Base-by-base conservation (phyloP, 495 filamentous ascomycete species). In the Podospora comata region DNA sequence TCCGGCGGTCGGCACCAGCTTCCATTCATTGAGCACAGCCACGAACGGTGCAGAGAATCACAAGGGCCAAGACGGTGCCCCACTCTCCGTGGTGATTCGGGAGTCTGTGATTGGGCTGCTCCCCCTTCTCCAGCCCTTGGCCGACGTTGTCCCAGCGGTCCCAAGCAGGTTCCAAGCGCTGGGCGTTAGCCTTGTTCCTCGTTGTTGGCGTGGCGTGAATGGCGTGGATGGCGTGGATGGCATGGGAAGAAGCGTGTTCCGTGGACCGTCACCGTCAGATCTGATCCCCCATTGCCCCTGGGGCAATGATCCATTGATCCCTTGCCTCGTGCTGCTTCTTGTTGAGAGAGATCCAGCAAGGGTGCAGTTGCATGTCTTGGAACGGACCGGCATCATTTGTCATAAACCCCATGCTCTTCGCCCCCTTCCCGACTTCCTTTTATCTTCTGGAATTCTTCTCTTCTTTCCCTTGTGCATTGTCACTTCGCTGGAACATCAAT, bases 401-500 rank as follows among this genome's bases (percentile, higher is more conserved):
- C 39, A 48, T 63, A 64, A 67, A 28, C 54, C 68, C 68, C 68
- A 23, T 63, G 68, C n/a, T 64, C 65, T 5, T 67, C 60, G 13
- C n/a, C 54, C 56, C 23, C 23, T 61, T 32, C 64, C 58, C 32
- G 28, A 26, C 28, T 7, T 65, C 61, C 23, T 18, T 58, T 55
- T 26, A 27, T 56, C 26, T 67, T 67, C 65, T 62, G 53, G 59
- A 58, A 15, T 53, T 60, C 57, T 65, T 65, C 60, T 54, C 48
- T 58, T 67, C 60, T 61, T 55, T 58, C 34, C 62, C 19, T 64
- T 48, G 34, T 60, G 23, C 64, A 57, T 62, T 65, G 20, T 23
- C 60, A 48, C 63, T 16, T 66, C 70, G 66, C 66, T 71, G 70
- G 65, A 34, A 27, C 26, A 30, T 20, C 58, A 56, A 72, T 61